Percentiles rank a stretch among this genome's conserved stretches.
Evolutionary conservation across 495 filamentous ascomycete species (phyloP).

Genomic region (Astrothelium subdiscretum): DNA sequence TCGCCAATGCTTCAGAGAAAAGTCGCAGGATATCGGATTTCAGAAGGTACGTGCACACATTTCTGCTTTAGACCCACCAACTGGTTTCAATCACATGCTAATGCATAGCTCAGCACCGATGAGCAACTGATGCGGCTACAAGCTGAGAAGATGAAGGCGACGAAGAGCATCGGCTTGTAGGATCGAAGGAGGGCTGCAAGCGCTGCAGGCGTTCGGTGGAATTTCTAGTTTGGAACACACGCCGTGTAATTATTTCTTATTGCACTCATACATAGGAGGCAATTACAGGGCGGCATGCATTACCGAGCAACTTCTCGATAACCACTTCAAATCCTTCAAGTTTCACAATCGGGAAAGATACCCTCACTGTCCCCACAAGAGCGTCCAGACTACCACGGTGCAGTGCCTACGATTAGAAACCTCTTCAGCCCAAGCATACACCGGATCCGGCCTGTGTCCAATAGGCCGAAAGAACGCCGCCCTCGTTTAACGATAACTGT

Average conservation of each 20-base stretch:
- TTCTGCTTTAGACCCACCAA: neutral
- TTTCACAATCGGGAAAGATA: neutral
- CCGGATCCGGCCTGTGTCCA: too few relatives aligned
- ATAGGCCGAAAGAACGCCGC: too few relatives aligned
- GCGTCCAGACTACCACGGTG: too few relatives aligned
- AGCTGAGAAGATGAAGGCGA: neutral
- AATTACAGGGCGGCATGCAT: neutral
- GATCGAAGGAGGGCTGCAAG: neutral
- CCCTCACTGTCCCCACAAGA: too few relatives aligned
- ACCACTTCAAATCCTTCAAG: neutral
- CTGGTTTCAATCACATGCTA: neutral
- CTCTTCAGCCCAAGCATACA: neutral
- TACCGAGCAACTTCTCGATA: neutral
- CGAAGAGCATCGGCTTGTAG: neutral
- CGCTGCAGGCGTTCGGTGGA: neutral
- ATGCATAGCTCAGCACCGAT: neutral
- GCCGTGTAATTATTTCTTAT: neutral
- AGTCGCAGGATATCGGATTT: slow-evolving; percentile 91
- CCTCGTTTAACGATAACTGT: neutral
- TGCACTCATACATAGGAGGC: neutral
- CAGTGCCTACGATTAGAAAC: neutral
- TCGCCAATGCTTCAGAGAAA: slow-evolving; percentile 99
- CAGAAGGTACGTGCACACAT: slow-evolving; percentile 61
- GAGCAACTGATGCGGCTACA: neutral
- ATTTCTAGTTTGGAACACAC: neutral